Percentiles rank a stretch among this genome's conserved stretches.
Conservation (phyloP, 2,329 filamentous ascomycete species). For the Pestalotiopsis fici region DNA sequence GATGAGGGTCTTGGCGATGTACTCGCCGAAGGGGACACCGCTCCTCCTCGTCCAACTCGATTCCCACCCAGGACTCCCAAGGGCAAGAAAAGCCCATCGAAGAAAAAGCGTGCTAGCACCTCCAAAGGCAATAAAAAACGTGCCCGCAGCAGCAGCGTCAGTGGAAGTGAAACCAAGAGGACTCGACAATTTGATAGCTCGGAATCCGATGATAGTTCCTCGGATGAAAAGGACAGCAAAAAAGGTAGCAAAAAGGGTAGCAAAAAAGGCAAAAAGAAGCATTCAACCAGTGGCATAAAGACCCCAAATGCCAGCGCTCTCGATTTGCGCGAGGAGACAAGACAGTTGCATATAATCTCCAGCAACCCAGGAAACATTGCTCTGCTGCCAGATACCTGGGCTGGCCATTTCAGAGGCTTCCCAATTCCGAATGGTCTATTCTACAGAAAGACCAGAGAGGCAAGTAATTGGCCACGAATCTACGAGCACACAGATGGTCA, state of each 20-base stretch:
- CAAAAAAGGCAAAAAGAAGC: background rate
- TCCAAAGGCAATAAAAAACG: background rate
- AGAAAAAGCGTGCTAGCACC: background rate
- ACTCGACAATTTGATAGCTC: too few relatives aligned
- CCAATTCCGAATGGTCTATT: slow-evolving; percentile 30
- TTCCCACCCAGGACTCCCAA: too few relatives aligned
- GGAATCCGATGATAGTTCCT: background rate
- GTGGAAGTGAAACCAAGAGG: background rate
- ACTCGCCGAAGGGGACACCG: too few relatives aligned
- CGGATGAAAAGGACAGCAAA: background rate
- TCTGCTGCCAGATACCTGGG: slow-evolving; percentile 31
- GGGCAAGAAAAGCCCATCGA: too few relatives aligned
- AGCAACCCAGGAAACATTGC: slow-evolving; percentile 28
- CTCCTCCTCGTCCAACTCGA: too few relatives aligned
- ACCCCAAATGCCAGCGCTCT: too few relatives aligned
- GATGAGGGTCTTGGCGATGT: too few relatives aligned
- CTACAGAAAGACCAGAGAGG: slow-evolving; percentile 23
- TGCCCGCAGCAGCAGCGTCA: background rate
- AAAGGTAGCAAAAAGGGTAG: too few relatives aligned
- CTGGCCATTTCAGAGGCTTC: slow-evolving; percentile 29
- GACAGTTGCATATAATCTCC: background rate
- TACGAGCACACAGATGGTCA: slow-evolving; percentile 25
- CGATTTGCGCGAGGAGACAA: background rate
- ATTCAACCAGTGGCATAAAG: too few relatives aligned
- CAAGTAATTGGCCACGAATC: slow-evolving; percentile 27